phyloP scores from a whole-genome alignment of 257 asterid species.

The Leptodermis oblonga region DNA sequence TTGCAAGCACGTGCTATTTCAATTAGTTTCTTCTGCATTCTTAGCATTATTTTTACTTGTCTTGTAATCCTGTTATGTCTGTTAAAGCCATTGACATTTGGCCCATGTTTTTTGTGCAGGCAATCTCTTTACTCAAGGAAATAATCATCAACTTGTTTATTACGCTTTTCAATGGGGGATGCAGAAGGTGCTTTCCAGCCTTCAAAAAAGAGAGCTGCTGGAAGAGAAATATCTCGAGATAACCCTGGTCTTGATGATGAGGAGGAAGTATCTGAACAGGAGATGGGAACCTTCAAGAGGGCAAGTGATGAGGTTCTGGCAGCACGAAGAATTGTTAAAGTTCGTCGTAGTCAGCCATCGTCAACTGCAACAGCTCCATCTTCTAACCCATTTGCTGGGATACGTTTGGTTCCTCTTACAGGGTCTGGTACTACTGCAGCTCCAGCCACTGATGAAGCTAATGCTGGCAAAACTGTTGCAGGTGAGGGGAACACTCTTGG shows the following conservation, averaged over 20 bases:
- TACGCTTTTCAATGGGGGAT: conserved; percentile 59
- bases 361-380: conserved; percentile 42
- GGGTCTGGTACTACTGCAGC: conserved; percentile 19
- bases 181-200: conserved; percentile 56
- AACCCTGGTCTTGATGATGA: conserved; percentile 87
- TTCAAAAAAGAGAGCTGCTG: conserved; percentile 91
- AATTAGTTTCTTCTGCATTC: not conserved
- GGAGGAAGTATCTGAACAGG: conserved; percentile 56
- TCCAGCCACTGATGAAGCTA: conserved; percentile 16
- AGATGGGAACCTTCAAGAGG: conserved; percentile 71
- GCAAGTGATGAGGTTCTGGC: conserved; percentile 91
- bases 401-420: conserved; percentile 54
- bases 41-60: not conserved
- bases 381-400: conserved; percentile 70
- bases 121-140: conserved; percentile 16
- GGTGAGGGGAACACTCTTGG: conserved; percentile 23
- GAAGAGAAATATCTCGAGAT: conserved; percentile 71
- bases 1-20: not conserved
- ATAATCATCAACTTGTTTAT: conserved; percentile 3
- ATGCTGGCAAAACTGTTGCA: conserved; percentile 9
- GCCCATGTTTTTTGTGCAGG: conserved; percentile 16
- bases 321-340: conserved; percentile 77
- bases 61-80: not conserved
- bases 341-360: conserved; percentile 56
- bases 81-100: conserved; percentile 6